phyloP scores from a whole-genome alignment of 2,329 filamentous ascomycete genomes.

The Neonectria coccinea region DNA sequence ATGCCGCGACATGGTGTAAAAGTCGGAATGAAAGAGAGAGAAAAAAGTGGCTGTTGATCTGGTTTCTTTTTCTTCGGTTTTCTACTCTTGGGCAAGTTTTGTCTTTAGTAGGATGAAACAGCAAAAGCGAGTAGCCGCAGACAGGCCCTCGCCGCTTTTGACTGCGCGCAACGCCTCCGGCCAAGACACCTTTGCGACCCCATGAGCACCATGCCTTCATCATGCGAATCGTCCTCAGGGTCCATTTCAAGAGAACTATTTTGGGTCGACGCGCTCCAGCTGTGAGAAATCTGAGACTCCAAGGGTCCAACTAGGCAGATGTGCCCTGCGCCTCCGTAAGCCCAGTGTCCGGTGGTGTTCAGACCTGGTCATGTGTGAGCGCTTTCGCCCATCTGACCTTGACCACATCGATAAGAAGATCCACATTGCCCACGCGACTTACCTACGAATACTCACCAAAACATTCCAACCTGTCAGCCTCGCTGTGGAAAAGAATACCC shows the following conservation, averaged over 20 bases:
- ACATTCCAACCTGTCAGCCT: background rate
- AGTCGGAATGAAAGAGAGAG: background rate
- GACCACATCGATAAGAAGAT: slow-evolving; percentile 12
- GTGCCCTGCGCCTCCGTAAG: slow-evolving; percentile 39
- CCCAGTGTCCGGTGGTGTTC: slow-evolving; percentile 25
- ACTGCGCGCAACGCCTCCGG: slow-evolving; percentile 4
- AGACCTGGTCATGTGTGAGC: slow-evolving; percentile 39
- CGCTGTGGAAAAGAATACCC: slow-evolving; percentile 15
- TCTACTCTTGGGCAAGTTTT: background rate
- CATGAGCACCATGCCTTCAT: slow-evolving; percentile 38
- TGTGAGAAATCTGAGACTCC: slow-evolving; percentile 21
- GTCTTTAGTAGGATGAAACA: background rate
- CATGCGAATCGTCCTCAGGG: slow-evolving; percentile 38
- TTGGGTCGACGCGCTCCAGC: background rate
- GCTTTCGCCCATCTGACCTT: slow-evolving; percentile 38
- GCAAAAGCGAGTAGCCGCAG: background rate
- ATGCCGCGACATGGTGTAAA: slow-evolving; percentile 35
- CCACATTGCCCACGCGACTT: slow-evolving; percentile 37
- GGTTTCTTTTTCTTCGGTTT: background rate
- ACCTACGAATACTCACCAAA: slow-evolving; percentile 12
- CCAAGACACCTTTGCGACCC: slow-evolving; percentile 23
- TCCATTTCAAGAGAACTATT: slow-evolving; percentile 25
- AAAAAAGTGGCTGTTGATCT: background rate
- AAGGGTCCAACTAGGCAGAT: slow-evolving; percentile 39
- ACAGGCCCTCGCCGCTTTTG: slow-evolving; percentile 35